phyloP scores from a whole-genome alignment of 164 flowering plant species.

The Platanus orientalis region DNA sequence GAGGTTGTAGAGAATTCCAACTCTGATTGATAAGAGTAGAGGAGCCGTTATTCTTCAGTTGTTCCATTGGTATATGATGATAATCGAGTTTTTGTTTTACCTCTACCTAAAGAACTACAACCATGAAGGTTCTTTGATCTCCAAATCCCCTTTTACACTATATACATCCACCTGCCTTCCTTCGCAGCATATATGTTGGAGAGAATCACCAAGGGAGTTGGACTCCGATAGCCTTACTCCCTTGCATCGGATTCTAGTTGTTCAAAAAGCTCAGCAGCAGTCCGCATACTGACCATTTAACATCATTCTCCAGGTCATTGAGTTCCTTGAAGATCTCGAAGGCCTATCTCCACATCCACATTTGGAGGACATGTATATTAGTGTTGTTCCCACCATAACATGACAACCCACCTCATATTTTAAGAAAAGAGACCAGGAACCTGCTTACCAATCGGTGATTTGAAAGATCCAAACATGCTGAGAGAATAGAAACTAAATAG shows the following conservation, averaged over 20 bases:
- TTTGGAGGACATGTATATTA: conserved; percentile 69
- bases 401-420: conserved; percentile 30
- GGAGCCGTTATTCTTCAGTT: not conserved
- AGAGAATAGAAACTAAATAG: conserved; percentile 53
- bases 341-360: conserved; percentile 52
- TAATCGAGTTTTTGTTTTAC: not conserved
- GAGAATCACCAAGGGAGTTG: conserved; percentile 50
- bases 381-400: conserved; percentile 53
- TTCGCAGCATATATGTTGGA: conserved; percentile 63
- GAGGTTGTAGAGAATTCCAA: not conserved
- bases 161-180: conserved; percentile 68
- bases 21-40: not conserved
- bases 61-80: not conserved
- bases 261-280: conserved; percentile 49
- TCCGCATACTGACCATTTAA: conserved; percentile 42
- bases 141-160: conserved; percentile 39
- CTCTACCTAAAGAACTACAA: conserved; percentile 29
- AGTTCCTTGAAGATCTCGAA: conserved; percentile 39
- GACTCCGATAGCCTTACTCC: conserved; percentile 32
- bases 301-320: conserved; percentile 66
- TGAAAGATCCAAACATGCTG: conserved; percentile 25
- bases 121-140: conserved; percentile 50
- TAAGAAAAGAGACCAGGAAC: conserved; percentile 36
- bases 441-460: conserved; percentile 45
- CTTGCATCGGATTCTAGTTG: conserved; percentile 41